Evolutionary conservation across 1,139 yeast species (phyloP), one percentile per base, ranked within the genome.

Genomic region (Pichia sp.): DNA sequence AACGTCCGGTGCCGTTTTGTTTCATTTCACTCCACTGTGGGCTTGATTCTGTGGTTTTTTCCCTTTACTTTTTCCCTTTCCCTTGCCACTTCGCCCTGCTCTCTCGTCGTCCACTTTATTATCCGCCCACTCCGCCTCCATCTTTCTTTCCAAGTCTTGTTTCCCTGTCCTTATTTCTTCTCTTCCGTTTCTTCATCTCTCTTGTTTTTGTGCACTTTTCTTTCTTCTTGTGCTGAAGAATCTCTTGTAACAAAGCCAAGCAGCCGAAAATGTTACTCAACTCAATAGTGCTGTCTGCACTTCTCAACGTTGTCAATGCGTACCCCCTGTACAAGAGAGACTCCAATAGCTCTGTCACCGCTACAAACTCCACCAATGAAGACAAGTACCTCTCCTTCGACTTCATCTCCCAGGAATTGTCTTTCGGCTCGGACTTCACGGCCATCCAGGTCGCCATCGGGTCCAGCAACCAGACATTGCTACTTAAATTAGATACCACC

Each of bases 361-460:
- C 13, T 30, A 30, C 26, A 10, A 40, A 41, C 34, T 23, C 44
- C n/a, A 8, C 38, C 7, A 8, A 2, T n/a, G 16, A 13, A 36
- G 40, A 36, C 26, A 29, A 48, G n/a, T n/a, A 23, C 45, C 30
- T n/a, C 47, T 13, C 8, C 44, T 30, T 47, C 50, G 16, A 36
- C 19, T 15, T 47, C 44, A 16, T 19, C 19, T 15, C 10, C 30
- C 38, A 51, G 23, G 41, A 23, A 2, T 52, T 59, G 30, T 10
- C 41, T 2, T 4, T 19, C 5, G 54, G 50, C 15, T 43, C 43
- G 2, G 58, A 53, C 30, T 59, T 56, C 34, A 41, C 19, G 15
- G 56, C 56, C 7, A 38, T 59, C 26, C 52, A 54, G 36, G 26
- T 59, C 2, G 2, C 44, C 7, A 47, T 59, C 47, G 62, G 62